Evolutionary conservation across 1,284 basidiomycete genomes (phyloP).

Genomic region (Sporisorium exsertum): DNA sequence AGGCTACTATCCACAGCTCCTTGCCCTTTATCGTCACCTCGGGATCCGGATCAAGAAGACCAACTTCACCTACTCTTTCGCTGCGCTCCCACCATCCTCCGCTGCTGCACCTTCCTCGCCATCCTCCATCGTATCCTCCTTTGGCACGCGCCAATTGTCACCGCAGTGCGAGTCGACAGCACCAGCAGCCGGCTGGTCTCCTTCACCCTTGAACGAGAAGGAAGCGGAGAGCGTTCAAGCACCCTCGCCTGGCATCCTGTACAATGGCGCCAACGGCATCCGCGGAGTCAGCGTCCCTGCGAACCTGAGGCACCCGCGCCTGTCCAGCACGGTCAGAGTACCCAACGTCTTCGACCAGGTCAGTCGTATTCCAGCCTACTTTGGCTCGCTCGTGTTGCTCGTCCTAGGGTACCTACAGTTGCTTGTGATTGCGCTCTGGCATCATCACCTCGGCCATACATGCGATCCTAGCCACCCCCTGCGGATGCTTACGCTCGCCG

Average conservation of each 20-base stretch:
- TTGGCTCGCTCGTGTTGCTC: slow-evolving; percentile 30
- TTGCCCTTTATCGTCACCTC: slow-evolving; percentile 56
- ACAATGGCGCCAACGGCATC: slow-evolving; percentile 56
- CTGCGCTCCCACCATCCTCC: slow-evolving; percentile 7
- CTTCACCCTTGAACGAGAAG: not conserved
- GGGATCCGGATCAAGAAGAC: slow-evolving; percentile 41
- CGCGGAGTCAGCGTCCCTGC: slow-evolving; percentile 52
- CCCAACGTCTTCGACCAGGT: slow-evolving; percentile 16
- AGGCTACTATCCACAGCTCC: slow-evolving; percentile 66
- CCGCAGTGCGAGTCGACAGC: not conserved
- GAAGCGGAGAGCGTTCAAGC: not conserved
- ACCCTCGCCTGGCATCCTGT: slow-evolving; percentile 44
- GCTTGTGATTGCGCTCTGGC: slow-evolving; percentile 52
- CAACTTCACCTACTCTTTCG: slow-evolving; percentile 65
- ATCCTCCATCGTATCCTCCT: not conserved
- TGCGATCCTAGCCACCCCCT: slow-evolving; percentile 50
- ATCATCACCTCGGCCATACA: slow-evolving; percentile 51
- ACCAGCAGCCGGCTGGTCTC: not conserved
- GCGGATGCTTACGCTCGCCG: slow-evolving; percentile 24
- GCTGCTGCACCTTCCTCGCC: slow-evolving; percentile 2
- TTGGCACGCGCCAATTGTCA: not conserved
- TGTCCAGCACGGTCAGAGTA: slow-evolving; percentile 6
- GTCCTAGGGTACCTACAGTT: slow-evolving; percentile 61
- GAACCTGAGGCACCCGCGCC: not conserved
- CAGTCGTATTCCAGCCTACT: slow-evolving; percentile 10